phyloP scores from a whole-genome alignment of 202 grass and related monocot species.

The Setaria italica region DNA sequence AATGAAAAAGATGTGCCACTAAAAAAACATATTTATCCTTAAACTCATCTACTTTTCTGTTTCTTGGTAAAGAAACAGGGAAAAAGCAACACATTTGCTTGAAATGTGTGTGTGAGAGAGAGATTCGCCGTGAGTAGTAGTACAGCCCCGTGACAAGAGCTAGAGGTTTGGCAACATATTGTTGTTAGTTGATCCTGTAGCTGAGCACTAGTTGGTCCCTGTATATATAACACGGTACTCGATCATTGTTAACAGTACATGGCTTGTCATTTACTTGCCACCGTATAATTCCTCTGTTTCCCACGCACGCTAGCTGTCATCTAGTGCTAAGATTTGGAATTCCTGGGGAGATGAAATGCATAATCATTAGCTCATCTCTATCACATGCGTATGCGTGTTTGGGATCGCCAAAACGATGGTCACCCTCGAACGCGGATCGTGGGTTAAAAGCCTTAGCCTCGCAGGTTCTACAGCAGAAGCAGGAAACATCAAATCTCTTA shows the following conservation, averaged over 20 bases:
- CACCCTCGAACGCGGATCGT: too few relatives aligned
- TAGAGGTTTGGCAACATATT: slow-evolving; percentile 27
- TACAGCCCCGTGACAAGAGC: slow-evolving; percentile 41
- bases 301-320: background rate
- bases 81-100: too few relatives aligned
- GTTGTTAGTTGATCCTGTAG: slow-evolving; percentile 1
- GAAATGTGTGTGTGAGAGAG: background rate
- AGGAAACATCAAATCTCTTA: too few relatives aligned
- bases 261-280: slow-evolving; percentile 38
- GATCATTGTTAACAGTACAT: slow-evolving; percentile 38
- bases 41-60: background rate
- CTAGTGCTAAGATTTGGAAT: slow-evolving; percentile 31
- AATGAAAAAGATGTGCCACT: too few relatives aligned
- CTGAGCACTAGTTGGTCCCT: background rate
- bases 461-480: too few relatives aligned
- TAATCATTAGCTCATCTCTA: background rate
- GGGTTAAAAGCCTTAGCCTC: too few relatives aligned
- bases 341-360: slow-evolving; percentile 29
- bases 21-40: background rate
- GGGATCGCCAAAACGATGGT: too few relatives aligned
- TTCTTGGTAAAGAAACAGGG: background rate
- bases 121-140: slow-evolving; percentile 7
- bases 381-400: too few relatives aligned
- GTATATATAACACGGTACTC: slow-evolving; percentile 22
- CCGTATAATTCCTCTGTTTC: slow-evolving; percentile 29